These are phyloP conservation scores for Phyllosticta citribraziliensis DNA, from an alignment of 2,329 filamentous ascomycete genomes.

Conservation along the genomic window DNA sequence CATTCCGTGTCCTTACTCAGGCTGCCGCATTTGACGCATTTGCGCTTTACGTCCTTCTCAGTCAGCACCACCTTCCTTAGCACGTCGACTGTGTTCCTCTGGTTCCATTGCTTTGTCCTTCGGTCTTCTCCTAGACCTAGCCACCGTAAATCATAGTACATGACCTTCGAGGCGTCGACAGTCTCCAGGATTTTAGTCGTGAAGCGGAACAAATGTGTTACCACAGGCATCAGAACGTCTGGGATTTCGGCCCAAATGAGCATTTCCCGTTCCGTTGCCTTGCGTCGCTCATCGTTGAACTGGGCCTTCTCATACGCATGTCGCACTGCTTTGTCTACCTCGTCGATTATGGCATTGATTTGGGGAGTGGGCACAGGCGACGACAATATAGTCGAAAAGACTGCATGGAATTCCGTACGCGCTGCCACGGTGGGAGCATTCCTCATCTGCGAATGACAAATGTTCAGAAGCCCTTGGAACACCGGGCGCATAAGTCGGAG, in stretches of 20 bases:
- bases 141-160: slow-evolving; percentile 62
- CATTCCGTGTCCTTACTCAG: slow-evolving; percentile 38
- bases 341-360: slow-evolving; percentile 40
- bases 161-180: slow-evolving; percentile 58
- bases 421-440: slow-evolving; percentile 33
- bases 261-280: slow-evolving; percentile 42
- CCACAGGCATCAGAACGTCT: slow-evolving; percentile 38
- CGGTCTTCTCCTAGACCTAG: slow-evolving; percentile 55
- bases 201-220: slow-evolving; percentile 25
- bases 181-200: slow-evolving; percentile 28
- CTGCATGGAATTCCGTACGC: slow-evolving; percentile 37
- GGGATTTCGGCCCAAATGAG: slow-evolving; percentile 44
- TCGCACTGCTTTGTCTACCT: slow-evolving; percentile 57
- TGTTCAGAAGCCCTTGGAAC: slow-evolving; percentile 17
- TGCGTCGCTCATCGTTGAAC: slow-evolving; percentile 36
- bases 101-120: slow-evolving; percentile 49
- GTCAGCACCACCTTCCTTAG: slow-evolving; percentile 37
- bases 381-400: slow-evolving; percentile 25
- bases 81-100: slow-evolving; percentile 49
- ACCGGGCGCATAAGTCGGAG: slow-evolving; percentile 23
- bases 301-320: slow-evolving; percentile 43
- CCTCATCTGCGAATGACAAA: slow-evolving; percentile 20
- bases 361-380: slow-evolving; percentile 34
- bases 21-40: slow-evolving; percentile 36
- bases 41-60: slow-evolving; percentile 16